Conservation (phyloP, 2,329 filamentous ascomycete genomes). For the Exophiala sp. region DNA sequence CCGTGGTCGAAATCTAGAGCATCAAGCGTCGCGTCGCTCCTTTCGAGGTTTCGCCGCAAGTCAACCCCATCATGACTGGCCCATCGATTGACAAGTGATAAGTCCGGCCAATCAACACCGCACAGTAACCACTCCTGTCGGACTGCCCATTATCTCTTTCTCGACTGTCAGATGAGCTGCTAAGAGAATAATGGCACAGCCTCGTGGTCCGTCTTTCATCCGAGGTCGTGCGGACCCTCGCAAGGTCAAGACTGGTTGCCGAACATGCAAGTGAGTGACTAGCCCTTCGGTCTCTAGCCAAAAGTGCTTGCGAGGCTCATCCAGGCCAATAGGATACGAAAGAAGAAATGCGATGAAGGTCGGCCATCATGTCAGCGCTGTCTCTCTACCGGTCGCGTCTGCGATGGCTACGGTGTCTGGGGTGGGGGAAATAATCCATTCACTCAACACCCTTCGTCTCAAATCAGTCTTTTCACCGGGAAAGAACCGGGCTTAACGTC, state of each 20-base stretch:
- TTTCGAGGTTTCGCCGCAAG: too few species aligned
- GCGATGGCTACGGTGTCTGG: constrained; percentile 45
- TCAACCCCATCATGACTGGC: too few species aligned
- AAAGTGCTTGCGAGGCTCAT: background rate
- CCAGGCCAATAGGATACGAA: constrained; percentile 25
- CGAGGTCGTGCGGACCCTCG: background rate
- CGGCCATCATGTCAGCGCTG: constrained; percentile 38
- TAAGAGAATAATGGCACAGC: too few species aligned
- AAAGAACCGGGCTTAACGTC: background rate
- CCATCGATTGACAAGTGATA: too few species aligned
- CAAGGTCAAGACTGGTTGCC: constrained; percentile 28
- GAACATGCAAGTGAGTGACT: constrained; percentile 33
- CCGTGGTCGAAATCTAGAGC: too few species aligned
- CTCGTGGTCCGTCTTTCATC: too few species aligned
- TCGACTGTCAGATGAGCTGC: too few species aligned
- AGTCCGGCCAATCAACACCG: too few species aligned
- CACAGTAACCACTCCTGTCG: too few species aligned
- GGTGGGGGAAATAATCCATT: constrained; percentile 35
- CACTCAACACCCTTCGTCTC: background rate
- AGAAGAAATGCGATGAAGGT: constrained; percentile 39
- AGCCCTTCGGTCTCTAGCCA: background rate
- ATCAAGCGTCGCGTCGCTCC: too few species aligned
- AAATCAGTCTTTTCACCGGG: background rate
- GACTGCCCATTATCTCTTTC: too few species aligned
- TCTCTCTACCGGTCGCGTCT: constrained; percentile 35